Base-by-base conservation (phyloP, 2,329 filamentous ascomycete species). In the Claviceps spartinae region DNA sequence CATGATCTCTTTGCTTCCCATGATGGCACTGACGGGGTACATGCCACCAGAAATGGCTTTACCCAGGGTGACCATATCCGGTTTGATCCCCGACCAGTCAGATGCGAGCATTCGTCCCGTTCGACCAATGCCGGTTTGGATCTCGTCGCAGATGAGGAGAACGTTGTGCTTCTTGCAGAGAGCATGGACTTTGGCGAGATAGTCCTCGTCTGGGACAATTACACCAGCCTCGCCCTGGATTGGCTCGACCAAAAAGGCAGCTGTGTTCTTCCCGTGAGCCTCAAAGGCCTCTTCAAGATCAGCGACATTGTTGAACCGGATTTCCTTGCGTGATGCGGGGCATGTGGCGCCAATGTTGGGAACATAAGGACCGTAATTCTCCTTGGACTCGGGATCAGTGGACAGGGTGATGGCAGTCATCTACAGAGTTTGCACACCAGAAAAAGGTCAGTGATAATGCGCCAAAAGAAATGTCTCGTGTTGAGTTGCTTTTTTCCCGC, bases 1-100 rank as follows among this genome's bases (percentile, higher is more conserved):
- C 90, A 98, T 96, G 57, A 97, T 77, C 53, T 96, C 90, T 71
- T 85, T 89, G 62, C 83, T 83, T 56, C 86, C 85, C 50, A 98
- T 77, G 48, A 98, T 90, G 62, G 85, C 89, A 55, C 89, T 95
- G 53, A 98, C 93, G n/a, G 93, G 93, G 72, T 98, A 98, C 85
- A 97, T 93, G 68, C 93, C 93, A 57, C 93, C 93, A 37, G 89
- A 95, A 66, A 98, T 95, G 60, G 93, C 93, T 75, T 98, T 98
- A 64, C 93, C 93, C 37, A 98, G 82, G 47, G 95, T 84, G 24
- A 98, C 85, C 63, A 98, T 78, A 66, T 98, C 93, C 41, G 91
- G 93, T 75, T 91, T 94, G 75, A 98, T 89, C 60, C 84, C 86
- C 52, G 87, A 84, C 90, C 93, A 97, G 71, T 98, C 82, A 63